phyloP scores from a whole-genome alignment of 2,329 filamentous ascomycete species.

The Trichoderma pleuroti region DNA sequence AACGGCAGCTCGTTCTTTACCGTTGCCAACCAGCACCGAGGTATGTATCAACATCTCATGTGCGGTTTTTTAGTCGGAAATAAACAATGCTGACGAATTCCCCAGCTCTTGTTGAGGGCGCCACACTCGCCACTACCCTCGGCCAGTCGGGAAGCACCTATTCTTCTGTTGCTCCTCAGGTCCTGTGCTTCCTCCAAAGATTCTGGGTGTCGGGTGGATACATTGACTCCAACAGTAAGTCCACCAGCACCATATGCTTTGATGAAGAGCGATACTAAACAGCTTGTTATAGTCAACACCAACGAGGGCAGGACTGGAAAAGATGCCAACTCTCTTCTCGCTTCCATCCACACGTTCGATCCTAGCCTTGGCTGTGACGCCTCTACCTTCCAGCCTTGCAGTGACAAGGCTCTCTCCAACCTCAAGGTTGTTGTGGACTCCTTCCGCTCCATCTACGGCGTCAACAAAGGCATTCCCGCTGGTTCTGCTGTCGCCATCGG shows the following conservation, averaged over 20 bases:
- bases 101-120: conserved; percentile 61
- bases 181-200: conserved; percentile 69
- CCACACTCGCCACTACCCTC: conserved; percentile 59
- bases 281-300: conserved; percentile 44
- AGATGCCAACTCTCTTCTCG: conserved; percentile 68
- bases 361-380: conserved; percentile 62
- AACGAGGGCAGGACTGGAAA: conserved; percentile 62
- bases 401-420: conserved; percentile 64
- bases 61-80: not conserved
- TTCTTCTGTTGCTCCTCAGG: conserved; percentile 61
- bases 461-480: conserved; percentile 63
- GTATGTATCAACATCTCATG: conserved; percentile 33
- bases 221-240: conserved; percentile 61
- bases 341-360: conserved; percentile 67
- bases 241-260: not conserved
- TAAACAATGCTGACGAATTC: not conserved
- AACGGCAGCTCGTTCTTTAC: conserved; percentile 78
- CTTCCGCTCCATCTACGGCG: conserved; percentile 65
- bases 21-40: conserved; percentile 63
- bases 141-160: conserved; percentile 60
- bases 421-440: conserved; percentile 73
- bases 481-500: conserved; percentile 61
- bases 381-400: conserved; percentile 75
- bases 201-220: conserved; percentile 68
- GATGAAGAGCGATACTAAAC: not conserved